Conservation (phyloP, 208 protist species). For the Trypanosoma lewisi region DNA sequence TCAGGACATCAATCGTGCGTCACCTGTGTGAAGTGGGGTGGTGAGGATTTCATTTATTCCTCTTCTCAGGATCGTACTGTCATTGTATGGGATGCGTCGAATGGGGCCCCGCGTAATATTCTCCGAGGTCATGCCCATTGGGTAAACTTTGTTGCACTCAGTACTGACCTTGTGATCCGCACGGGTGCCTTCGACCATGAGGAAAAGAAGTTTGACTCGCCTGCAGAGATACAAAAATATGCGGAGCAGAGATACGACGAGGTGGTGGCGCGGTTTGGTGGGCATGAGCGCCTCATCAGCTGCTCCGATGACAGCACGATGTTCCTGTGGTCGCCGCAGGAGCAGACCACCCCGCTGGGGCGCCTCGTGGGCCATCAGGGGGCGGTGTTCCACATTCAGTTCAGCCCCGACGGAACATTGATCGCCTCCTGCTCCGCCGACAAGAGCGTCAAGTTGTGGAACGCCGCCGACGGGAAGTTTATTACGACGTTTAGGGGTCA, state of each 20-base stretch:
- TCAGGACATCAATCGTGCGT: constrained; percentile 95
- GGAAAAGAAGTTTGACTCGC: constrained; percentile 52
- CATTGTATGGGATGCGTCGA: constrained; percentile 93
- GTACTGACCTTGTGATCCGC: constrained; percentile 96
- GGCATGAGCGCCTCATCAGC: constrained; percentile 91
- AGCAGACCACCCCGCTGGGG: constrained; percentile 77
- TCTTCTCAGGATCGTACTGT: constrained; percentile 96
- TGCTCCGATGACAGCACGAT: constrained; percentile 98
- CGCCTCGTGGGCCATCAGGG: constrained; percentile 94
- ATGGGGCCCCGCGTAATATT: constrained; percentile 59
- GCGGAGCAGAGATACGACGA: constrained; percentile 81
- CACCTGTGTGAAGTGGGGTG: constrained; percentile 97
- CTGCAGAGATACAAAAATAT: constrained; percentile 53
- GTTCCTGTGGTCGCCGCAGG: constrained; percentile 95
- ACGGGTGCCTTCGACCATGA: constrained; percentile 96
- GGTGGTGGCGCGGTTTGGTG: constrained; percentile 62
- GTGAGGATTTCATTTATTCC: constrained; percentile 92
- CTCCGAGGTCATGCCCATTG: constrained; percentile 98
- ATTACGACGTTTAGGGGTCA: constrained; percentile 95
- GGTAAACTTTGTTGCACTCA: constrained; percentile 98
- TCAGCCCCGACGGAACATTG: constrained; percentile 96
- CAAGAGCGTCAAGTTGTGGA: constrained; percentile 98
- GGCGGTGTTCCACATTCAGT: constrained; percentile 94
- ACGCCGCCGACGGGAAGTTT: constrained; percentile 89
- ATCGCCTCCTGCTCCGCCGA: constrained; percentile 98